These are phyloP conservation scores for Curvularia hawaiiensis DNA, from an alignment of 2,329 filamentous ascomycete species.

Conservation along the genomic window DNA sequence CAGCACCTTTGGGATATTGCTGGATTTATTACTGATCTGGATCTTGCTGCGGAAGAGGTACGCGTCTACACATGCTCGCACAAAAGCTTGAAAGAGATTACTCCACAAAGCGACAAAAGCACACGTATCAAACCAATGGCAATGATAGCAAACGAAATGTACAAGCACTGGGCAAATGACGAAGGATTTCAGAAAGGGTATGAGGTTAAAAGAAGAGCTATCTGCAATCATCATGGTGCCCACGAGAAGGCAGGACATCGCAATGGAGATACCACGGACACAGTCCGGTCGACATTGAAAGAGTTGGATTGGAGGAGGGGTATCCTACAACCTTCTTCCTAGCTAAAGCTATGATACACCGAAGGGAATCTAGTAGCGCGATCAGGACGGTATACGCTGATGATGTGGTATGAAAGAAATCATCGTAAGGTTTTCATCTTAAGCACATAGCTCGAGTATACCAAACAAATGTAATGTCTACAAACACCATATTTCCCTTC, in stretches of 20 bases:
- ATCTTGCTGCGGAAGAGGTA: slow-evolving; percentile 3
- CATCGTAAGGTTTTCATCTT: background rate
- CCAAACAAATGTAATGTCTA: background rate
- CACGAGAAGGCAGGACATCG: slow-evolving; percentile 12
- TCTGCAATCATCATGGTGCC: slow-evolving; percentile 16
- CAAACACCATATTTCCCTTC: background rate
- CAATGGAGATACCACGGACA: background rate
- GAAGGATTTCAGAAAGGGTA: slow-evolving; percentile 12
- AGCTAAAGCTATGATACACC: background rate
- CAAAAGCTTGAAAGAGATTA: background rate
- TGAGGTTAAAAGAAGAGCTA: background rate
- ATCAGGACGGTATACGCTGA: too few relatives aligned
- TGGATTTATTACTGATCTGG: slow-evolving; percentile 9
- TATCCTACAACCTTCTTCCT: background rate
- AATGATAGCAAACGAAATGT: background rate
- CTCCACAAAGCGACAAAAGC: background rate
- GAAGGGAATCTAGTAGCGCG: too few relatives aligned
- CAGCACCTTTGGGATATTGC: background rate
- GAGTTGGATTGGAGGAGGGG: background rate
- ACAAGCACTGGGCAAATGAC: background rate
- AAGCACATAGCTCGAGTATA: background rate
- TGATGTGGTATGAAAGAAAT: background rate
- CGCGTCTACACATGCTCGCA: slow-evolving; percentile 17
- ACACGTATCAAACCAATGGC: background rate
- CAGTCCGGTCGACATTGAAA: background rate